Evolutionary conservation across 257 asterid species (phyloP), one percentile per base, ranked within the genome.

Genomic region (Ehretia macrophylla): DNA sequence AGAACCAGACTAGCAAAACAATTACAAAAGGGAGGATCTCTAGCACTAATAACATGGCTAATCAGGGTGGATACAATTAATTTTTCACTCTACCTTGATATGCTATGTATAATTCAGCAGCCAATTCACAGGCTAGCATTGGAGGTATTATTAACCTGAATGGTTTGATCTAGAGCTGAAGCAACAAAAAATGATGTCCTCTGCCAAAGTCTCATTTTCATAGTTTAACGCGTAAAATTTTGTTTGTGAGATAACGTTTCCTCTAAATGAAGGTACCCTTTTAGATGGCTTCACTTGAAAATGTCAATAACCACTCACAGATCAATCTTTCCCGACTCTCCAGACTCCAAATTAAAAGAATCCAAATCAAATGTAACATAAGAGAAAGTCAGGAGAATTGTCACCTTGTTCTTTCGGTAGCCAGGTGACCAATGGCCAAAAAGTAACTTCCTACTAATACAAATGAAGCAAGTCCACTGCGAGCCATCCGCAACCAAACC

Each of bases 381-480:
- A 35, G 20, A 22, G 37, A 32, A 11, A 60, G 18, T 10, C 19
- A 39, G 22, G 47, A 51, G n/a, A n/a, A n/a, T n/a, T 35, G 18
- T 51, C 50, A 53, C 39, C 23, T 27, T 37, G 51, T 58, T 67
- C 64, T 68, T 51, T 67, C 60, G 0, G 63, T 59, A n/a, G 63
- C 75, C 55, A 85, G 60, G 55, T 62, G 78, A 59, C 78, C 77
- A 18, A 92, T 54, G 55, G 94, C 81, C 44, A 83, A 64, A 68
- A 68, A 83, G 68, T 93, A 93, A 66, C 84, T 79, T 67, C 99
- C 95, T 8, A 89, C 95, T 8, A 87, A 27, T 66, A 80, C 58
- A 64, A 84, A 79, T 21, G 97, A 86, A 21, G 94, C 84, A 49
- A 86, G 39, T 70, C 99, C 96, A 68, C 83, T 79, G 62, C 96